Evolutionary conservation across 768 basidiomycete genomes (phyloP), one percentile per base, ranked within the genome.

Genomic region (Trametes villosa): DNA sequence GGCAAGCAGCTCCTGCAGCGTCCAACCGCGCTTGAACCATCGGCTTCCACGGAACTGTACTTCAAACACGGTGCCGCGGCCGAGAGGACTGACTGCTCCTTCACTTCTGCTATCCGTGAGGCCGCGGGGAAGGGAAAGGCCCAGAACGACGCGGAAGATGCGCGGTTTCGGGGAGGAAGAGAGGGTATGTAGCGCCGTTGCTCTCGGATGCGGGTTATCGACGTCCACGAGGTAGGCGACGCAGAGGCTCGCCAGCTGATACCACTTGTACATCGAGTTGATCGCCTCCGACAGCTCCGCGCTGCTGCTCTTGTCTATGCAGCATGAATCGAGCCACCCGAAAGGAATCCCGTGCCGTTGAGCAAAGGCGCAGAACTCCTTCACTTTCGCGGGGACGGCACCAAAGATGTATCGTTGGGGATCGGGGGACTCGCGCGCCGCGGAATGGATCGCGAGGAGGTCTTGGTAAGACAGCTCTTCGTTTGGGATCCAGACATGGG

Each of bases 251-350:
- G 55, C 55, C 4, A 46, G 40, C 44, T 20, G 42, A 18, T 57
- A 57, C 55, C 55, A 57, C 29, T 30, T 29, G 55, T 46, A 47
- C 56, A 57, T 57, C 24, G 56, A 57, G 31, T 38, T 44, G 48
- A 57, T 57, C 20, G 56, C 42, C 22, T 57, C 56, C 22, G 42
- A 44, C 2, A 57, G 56, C 56, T 57, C 56, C 4, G 56, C 46
- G 44, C 56, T 57, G 36, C 56, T 57, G 12, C 13, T 40, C 46
- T 49, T 57, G 36, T 57, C 38, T 22, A 57, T 57, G 46, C 47
- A 57, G 46, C 56, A 57, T 12, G 46, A 38, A 34, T 57, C 56
- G 20, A 18, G 20, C 56, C 56, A 57, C 5, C 8, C 46, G 13
- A 36, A 57, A 9, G 6, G 13, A 47, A 33, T 24, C 7, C 56